phyloP scores from a whole-genome alignment of 2,329 filamentous ascomycete genomes.

The Dendryphion nanum region DNA sequence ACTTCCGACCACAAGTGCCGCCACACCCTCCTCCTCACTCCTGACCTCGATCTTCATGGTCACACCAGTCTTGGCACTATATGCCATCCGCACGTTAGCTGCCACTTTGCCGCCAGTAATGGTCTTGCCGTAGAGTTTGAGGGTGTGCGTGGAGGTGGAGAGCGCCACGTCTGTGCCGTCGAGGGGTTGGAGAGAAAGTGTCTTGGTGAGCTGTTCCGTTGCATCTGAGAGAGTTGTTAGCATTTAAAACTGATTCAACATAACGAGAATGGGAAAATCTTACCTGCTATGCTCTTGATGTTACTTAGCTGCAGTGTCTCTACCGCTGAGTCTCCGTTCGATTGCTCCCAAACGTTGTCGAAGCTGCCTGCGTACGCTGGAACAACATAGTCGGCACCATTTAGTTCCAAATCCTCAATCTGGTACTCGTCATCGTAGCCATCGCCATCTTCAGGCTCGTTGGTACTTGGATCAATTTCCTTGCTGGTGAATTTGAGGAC shows the following conservation, averaged over 20 bases:
- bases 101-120: conserved; percentile 87
- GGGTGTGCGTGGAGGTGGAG: conserved; percentile 84
- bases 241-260: neutral
- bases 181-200: conserved; percentile 85
- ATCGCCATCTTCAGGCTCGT: conserved; percentile 76
- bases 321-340: conserved; percentile 83
- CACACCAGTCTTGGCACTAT: conserved; percentile 85
- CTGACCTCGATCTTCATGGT: conserved; percentile 93
- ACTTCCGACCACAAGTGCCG: conserved; percentile 77
- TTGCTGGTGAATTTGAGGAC: conserved; percentile 96
- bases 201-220: conserved; percentile 83
- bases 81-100: conserved; percentile 87
- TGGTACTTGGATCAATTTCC: conserved; percentile 93
- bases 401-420: conserved; percentile 87
- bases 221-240: conserved; percentile 62
- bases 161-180: conserved; percentile 91
- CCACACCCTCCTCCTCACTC: conserved; percentile 89
- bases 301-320: conserved; percentile 87
- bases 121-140: conserved; percentile 96
- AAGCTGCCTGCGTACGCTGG: conserved; percentile 95
- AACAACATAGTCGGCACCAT: conserved; percentile 89
- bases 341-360: conserved; percentile 91
- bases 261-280: conserved; percentile 26
- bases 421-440: conserved; percentile 99
- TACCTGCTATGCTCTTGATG: conserved; percentile 90